Evolutionary conservation across 1,284 basidiomycete genomes (phyloP), one percentile per base, ranked within the genome.

Genomic region (Serendipita sp.): DNA sequence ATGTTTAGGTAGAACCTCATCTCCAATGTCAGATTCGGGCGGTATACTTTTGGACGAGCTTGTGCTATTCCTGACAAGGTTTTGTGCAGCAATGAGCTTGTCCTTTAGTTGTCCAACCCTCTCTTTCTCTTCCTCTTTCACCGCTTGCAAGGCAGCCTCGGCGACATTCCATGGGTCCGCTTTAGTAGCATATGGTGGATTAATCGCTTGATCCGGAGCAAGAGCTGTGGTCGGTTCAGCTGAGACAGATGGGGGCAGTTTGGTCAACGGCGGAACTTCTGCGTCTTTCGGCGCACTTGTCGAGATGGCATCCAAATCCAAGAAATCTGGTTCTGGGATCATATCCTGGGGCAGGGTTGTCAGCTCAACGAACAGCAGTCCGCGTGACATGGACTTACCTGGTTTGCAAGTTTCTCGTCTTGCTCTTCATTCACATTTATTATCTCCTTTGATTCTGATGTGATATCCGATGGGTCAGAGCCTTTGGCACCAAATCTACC

Each of bases 261-360:
- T 47, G 2, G 64, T 65, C 17, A 45, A 55, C 3, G 62, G 58
- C 3, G 32, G n/a, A 17, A 34, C 42, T 15, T 38, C 5, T 30
- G 63, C 26, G 15, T 43, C 42, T n/a, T 38, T 13, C 29, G 63
- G 17, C 12, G 53, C 29, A 6, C n/a, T 13, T 58, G 53, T 22
- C 4, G 53, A n/a, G 32, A n/a, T n/a, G 6, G 80, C 82, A 70
- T 85, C 72, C 43, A 87, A 76, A 69, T 87, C 84, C 53, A 87
- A 74, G 67, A 82, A 85, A 60, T 85, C 83, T 15, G 84, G 84
- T 67, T 85, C 84, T 63, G 76, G 53, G 53, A 58, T 58, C 10
- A 8, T 32, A 10, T 58, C 26, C 53, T 30, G 26, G 15, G 53
- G 22, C 8, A 49, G 5, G 47, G 15, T 30, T 8, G 8, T 49